These are phyloP conservation scores for Begonia peltatifolia DNA, from an alignment of 306 rosid species.

Conservation along the genomic window DNA sequence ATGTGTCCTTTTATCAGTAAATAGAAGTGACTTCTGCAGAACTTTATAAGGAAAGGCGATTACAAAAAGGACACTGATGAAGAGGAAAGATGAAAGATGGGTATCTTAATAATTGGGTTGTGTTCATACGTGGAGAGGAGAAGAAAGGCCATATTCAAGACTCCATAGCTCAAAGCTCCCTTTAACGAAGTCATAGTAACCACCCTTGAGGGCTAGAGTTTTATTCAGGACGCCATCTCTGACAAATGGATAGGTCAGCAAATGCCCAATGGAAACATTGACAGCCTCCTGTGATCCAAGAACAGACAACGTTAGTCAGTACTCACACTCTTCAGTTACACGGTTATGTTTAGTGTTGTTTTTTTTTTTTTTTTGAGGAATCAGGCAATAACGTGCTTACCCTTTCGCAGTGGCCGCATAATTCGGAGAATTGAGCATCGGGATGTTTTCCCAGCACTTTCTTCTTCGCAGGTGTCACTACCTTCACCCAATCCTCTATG, in stretches of 20 bases:
- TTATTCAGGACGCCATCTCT: conserved; percentile 81
- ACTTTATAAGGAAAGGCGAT: conserved; percentile 25
- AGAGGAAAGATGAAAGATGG: conserved; percentile 23
- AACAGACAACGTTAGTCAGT: not conserved
- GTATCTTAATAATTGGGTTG: conserved; percentile 29
- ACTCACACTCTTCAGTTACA: too few species aligned
- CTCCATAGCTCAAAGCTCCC: conserved; percentile 88
- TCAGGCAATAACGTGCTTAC: conserved; percentile 14
- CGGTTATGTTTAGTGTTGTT: too few species aligned
- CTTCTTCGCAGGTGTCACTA: conserved; percentile 60
- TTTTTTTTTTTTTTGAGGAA: too few species aligned
- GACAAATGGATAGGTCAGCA: conserved; percentile 87
- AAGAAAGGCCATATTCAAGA: conserved; percentile 61
- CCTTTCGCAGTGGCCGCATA: conserved; percentile 71
- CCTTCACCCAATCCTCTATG: conserved; percentile 81
- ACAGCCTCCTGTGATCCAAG: conserved; percentile 71
- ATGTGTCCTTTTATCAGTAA: too few species aligned
- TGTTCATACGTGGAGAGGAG: conserved; percentile 82
- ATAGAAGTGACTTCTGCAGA: too few species aligned
- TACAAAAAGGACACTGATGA: conserved; percentile 22
- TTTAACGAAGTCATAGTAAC: conserved; percentile 74
- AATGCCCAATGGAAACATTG: conserved; percentile 66
- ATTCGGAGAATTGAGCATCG: conserved; percentile 28
- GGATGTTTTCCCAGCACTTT: conserved; percentile 39
- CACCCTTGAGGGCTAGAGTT: conserved; percentile 71